These are phyloP conservation scores for Kalmanozyma brasiliensis DNA, from an alignment of 1,284 basidiomycete species.

Conservation along the genomic window DNA sequence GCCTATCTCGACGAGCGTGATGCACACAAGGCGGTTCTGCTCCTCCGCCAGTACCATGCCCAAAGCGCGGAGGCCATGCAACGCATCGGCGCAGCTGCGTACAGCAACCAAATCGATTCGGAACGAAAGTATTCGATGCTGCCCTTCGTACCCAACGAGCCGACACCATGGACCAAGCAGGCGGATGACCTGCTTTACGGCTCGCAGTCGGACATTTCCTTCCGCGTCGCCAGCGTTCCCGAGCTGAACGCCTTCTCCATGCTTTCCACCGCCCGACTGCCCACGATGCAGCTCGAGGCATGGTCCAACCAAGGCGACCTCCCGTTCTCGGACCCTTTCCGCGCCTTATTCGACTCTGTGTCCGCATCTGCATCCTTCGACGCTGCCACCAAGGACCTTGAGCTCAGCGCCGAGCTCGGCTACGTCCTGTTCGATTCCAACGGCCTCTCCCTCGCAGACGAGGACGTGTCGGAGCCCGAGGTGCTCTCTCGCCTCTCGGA, in stretches of 20 bases:
- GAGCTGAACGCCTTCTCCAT: conserved; percentile 26
- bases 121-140: conserved; percentile 35
- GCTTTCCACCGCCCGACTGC: conserved; percentile 10
- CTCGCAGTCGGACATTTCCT: conserved; percentile 21
- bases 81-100: conserved; percentile 30
- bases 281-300: conserved; percentile 18
- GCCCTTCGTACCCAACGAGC: conserved; percentile 44
- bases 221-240: conserved; percentile 29
- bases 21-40: conserved; percentile 27
- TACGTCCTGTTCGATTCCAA: conserved; percentile 32
- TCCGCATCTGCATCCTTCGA: not conserved
- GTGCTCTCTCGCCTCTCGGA: conserved; percentile 23
- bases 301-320: conserved; percentile 23
- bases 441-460: conserved; percentile 27
- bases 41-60: conserved; percentile 36
- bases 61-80: conserved; percentile 19
- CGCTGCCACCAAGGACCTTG: not conserved
- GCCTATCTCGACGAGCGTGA: conserved; percentile 25
- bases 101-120: conserved; percentile 4
- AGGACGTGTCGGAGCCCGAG: conserved; percentile 24
- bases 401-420: conserved; percentile 34
- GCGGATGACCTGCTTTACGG: conserved; percentile 36
- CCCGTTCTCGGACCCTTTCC: conserved; percentile 22
- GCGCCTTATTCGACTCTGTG: conserved; percentile 6
- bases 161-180: conserved; percentile 35